Base-by-base conservation (phyloP, 1,284 basidiomycete genomes). In the Coniferiporia sulphurascens region DNA sequence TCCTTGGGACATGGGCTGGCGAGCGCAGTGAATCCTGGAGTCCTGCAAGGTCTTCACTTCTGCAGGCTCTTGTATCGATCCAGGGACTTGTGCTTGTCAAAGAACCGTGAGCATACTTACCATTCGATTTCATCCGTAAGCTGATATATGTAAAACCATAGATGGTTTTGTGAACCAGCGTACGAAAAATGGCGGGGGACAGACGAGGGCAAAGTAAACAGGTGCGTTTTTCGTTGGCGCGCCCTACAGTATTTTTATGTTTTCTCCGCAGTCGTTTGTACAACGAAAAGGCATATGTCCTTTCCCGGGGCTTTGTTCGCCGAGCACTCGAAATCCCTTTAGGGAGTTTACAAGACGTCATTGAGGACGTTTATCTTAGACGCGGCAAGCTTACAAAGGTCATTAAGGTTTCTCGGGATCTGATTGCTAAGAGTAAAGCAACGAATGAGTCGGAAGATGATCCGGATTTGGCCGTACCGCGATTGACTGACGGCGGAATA, bases 51-150 rank as follows among this genome's bases (percentile, higher is more conserved):
- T 95, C 91, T 1, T 95, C 92, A 9, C 75, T 98, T 43, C 80
- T 98, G 6, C 95, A 98, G 73, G 91, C 93, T 0, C 85, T 97
- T 58, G 91, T 98, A 13, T 95, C 93, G 13, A 96, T 97, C 55
- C 94, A 96, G 68, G 93, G 93, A 12, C 79, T 97, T 12, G 95
- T 98, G 8, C 80, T 98, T 6, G 93, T 96, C 5, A 89, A 91
- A 68, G 89, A 95, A 68, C 94, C 94, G 79, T 97, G 72, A 67
- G 89, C 72, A 9, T 32, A 43, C 38, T 2, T 62, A 4, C 48
- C 35, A 48, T 48, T 53, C 8, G 21, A 55, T 43, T 17, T 46
- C 27, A 12, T 27, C 27, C 5, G 35, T 48, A 17, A 53, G 19
- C 58, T 48, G 9, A 41, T 56, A 62, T 65, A 62, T 53, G 65